Base-by-base conservation (phyloP, 768 basidiomycete species). In the Tricholoma terreum region DNA sequence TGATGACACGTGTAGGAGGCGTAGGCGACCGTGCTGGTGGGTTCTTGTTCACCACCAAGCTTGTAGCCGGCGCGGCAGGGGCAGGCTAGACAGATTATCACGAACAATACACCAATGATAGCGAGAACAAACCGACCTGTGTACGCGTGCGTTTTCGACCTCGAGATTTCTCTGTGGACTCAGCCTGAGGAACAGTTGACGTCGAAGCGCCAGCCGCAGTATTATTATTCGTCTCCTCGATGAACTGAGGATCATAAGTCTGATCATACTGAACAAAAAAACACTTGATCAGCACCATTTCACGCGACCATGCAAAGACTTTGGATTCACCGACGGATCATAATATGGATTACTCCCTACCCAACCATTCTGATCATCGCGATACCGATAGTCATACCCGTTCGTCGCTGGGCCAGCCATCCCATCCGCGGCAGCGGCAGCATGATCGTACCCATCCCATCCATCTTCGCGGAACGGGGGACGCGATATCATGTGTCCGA, bases 21-120 rank as follows among this genome's bases (percentile, higher is more conserved):
- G 90, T 90, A 3, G 92, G 92, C 21, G 91, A 93, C 2, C 91
- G 82, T 12, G 87, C 87, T 17, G 84, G 81, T 0, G 87, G 86
- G 54, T 82, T 81, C 24, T 85, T 80, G 64, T 85, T 90, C 0
- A 81, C 75, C 7, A 90, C 89, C 31, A 91, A 73, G 14, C 82
- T 77, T 9, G 87, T 76, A 12, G 88, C 84, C 5, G 88, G 80
- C 0, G 86, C 79, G 0, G 87, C 87, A 49, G 88, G 87, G 31
- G 82, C 68, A 30, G 81, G 71, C 85, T 88, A 60, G 31, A 7
- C 9, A n/a, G 7, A 48, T 14, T 27, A 54, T 48, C 2, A 42
- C 7, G 49, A 38, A 60, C 60, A 54, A 36, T 46, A 15, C 12
- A 60, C 21, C 21, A 34, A 50, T 48, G 53, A 56, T 56, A 45